Percentiles rank a stretch among this genome's conserved stretches.
phyloP scores from a whole-genome alignment of 163 green algal genomes.

The Scenedesmus sp. region DNA sequence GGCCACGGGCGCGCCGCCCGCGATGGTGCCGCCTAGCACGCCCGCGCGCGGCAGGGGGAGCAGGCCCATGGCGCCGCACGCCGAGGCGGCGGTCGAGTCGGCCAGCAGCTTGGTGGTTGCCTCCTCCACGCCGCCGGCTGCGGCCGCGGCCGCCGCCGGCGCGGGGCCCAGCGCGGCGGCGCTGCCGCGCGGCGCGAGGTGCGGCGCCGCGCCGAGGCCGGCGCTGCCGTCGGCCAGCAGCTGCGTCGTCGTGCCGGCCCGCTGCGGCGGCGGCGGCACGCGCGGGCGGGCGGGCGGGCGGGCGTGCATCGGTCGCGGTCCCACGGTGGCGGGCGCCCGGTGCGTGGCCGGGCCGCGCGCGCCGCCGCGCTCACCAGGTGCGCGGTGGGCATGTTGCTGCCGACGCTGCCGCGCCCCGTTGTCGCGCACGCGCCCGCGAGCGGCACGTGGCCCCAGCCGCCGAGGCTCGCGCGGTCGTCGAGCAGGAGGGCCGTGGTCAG shows the following conservation, averaged over 20 bases:
- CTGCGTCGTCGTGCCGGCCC: slow-evolving; percentile 23
- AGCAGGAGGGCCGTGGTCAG: slow-evolving; percentile 40
- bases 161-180: slow-evolving; percentile 1
- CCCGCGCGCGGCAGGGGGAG: background rate
- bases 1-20: slow-evolving; percentile 25
- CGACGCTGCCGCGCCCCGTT: slow-evolving; percentile 42
- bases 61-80: slow-evolving; percentile 26
- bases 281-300: background rate
- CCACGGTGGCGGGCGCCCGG: too few species aligned
- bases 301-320: too few species aligned
- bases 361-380: slow-evolving; percentile 26
- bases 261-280: slow-evolving; percentile 1
- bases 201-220: background rate
- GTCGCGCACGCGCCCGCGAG: background rate
- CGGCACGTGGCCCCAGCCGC: slow-evolving; percentile 26
- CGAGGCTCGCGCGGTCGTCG: slow-evolving; percentile 22
- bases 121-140: background rate
- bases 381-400: slow-evolving; percentile 31
- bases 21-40: slow-evolving; percentile 20
- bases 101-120: slow-evolving; percentile 64
- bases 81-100: slow-evolving; percentile 52
- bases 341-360: background rate
- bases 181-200: background rate
- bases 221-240: slow-evolving; percentile 18
- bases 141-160: background rate